A percentile compares a stretch with the other conserved stretches of the same genome.
These are phyloP conservation scores for Penicillium sclerotiorum DNA, from an alignment of 2,329 filamentous ascomycete genomes.

Conservation along the genomic window DNA sequence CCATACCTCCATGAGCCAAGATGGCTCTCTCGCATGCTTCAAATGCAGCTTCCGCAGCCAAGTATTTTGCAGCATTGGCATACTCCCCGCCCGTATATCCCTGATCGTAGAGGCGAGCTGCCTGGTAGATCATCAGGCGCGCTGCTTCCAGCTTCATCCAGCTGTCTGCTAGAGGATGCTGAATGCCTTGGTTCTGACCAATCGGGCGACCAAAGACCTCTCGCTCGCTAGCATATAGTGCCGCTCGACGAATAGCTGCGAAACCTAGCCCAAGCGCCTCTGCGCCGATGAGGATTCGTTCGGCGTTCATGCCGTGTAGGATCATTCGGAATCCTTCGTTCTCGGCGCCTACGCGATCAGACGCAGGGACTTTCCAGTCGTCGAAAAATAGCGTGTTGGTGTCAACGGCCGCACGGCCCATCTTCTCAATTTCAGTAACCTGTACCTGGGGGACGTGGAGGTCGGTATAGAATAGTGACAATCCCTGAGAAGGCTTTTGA, in stretches of 20 bases:
- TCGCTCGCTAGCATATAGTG: slow-evolving; percentile 52
- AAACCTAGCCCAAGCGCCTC: slow-evolving; percentile 51
- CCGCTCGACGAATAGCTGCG: slow-evolving; percentile 46
- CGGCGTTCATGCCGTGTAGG: slow-evolving; percentile 44
- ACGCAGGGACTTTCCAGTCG: slow-evolving; percentile 44
- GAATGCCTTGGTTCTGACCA: slow-evolving; percentile 59
- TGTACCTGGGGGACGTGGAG: slow-evolving; percentile 40
- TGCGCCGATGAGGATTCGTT: slow-evolving; percentile 40
- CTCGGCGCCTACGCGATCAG: slow-evolving; percentile 46
- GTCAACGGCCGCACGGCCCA: slow-evolving; percentile 50
- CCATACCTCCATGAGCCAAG: slow-evolving; percentile 60
- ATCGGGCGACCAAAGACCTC: slow-evolving; percentile 57
- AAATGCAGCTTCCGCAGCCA: slow-evolving; percentile 62
- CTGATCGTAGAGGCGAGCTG: slow-evolving; percentile 57
- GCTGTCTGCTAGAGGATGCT: slow-evolving; percentile 58
- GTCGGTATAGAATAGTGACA: slow-evolving; percentile 52
- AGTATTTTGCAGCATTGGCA: slow-evolving; percentile 60
- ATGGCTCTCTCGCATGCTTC: slow-evolving; percentile 59
- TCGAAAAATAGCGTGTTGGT: slow-evolving; percentile 51
- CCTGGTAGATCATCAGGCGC: slow-evolving; percentile 60
- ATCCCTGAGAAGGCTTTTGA: slow-evolving; percentile 45
- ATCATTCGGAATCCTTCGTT: slow-evolving; percentile 51
- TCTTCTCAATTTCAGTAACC: slow-evolving; percentile 50
- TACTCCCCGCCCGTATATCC: slow-evolving; percentile 57
- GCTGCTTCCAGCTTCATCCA: slow-evolving; percentile 63